Base-by-base conservation (phyloP, 202 grass and related monocot genomes). In the Setaria italica region DNA sequence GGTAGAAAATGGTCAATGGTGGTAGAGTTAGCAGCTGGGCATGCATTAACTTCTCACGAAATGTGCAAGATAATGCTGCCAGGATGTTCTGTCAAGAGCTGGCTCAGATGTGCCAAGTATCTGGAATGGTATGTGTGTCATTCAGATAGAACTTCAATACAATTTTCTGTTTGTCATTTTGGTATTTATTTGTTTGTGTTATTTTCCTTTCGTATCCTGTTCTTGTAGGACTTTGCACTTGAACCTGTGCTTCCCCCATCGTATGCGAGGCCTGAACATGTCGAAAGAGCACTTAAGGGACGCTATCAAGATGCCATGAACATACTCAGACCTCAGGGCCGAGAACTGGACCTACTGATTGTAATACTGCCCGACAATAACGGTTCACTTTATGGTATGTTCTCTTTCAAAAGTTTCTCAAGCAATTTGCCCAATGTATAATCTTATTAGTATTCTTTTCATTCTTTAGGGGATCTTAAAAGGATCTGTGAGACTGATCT, bases 401-500 rank as follows among this genome's bases (percentile, higher is more conserved):
- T 80, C 21, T 80, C 72, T 77, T 86, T 34, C 42, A 39, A 79
- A 83, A 56, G 14, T 58, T 17, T 13, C 48, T 81, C 30, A 32
- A 70, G 19, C 46, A 50, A 42, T 62, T 50, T 88, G 20, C 0
- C 2, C 5, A 29, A 16, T 62, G 16, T 34, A 74, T 82, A 77
- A 29, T 29, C 53, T 67, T 69, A 72, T 51, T 15, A 74, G 11
- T 85, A 16, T 93, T 58, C 19, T 88, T 86, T 88, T 62, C 66
- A 9, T 74, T 71, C 33, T 56, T 57, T 70, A 99, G 97, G 97
- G 62, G 94, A 99, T 87, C 89, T 99, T 30, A 99, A 99, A 85
- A 94, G 97, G 77, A 99, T 99, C 35, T 99, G 94, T 12, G 97
- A 99, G 87, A 99, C 97, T 62, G 97, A 99, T 87, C 90, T 99